Evolutionary conservation across 192 early-diverging fungal genomes (phyloP).

Genomic region (Umbelopsis vinacea): DNA sequence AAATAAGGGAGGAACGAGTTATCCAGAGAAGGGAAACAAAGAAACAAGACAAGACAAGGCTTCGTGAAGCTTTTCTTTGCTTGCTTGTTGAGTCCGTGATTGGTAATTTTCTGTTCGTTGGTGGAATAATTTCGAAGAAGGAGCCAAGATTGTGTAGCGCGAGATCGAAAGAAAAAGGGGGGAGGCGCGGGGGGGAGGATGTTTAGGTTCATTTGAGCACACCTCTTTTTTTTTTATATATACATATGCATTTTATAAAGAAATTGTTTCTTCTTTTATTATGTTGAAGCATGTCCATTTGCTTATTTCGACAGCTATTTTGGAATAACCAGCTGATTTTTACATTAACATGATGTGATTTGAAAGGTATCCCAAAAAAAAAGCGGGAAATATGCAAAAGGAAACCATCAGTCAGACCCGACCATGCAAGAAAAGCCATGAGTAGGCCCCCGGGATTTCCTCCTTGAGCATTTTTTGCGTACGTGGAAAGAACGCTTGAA

Average conservation of each 20-base stretch:
- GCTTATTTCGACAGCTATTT: no score
- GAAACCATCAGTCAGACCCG: no score
- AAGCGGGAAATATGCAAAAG: no score
- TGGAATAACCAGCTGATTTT: no score
- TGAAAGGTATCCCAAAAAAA: no score
- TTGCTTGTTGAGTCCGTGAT: not conserved
- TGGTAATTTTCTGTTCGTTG: not conserved
- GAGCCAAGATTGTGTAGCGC: not conserved
- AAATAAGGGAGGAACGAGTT: no score
- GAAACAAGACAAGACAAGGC: slow-evolving; percentile 2
- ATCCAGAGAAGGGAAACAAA: not conserved
- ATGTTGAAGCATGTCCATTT: no score
- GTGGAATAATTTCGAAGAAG: not conserved
- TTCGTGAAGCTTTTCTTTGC: not conserved
- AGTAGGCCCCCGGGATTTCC: slow-evolving; percentile 20
- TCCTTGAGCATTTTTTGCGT: slow-evolving; percentile 15
- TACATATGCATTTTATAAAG: not conserved
- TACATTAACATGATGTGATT: no score
- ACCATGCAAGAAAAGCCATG: slow-evolving; percentile 7
- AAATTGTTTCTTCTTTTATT: no score
- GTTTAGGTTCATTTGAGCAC: not conserved
- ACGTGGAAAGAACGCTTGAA: slow-evolving; percentile 4
- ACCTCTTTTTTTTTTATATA: not conserved
- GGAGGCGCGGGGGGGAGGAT: not conserved
- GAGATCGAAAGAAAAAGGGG: not conserved